Base-by-base conservation (phyloP, 176 grass and related monocot species). In the Zizania latifolia region DNA sequence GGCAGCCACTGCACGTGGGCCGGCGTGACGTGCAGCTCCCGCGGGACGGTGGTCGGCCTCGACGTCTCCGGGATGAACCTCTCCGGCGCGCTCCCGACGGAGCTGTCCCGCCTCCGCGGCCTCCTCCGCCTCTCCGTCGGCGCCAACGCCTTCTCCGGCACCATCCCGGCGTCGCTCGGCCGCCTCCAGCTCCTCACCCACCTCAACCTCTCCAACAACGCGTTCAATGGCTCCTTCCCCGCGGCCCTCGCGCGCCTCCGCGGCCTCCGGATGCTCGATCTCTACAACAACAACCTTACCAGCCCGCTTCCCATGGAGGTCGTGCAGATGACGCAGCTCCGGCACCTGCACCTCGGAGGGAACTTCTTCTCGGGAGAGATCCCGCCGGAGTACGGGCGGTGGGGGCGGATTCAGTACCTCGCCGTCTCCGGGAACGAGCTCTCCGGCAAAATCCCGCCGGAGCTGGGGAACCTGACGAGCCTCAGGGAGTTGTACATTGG, bases 131-230 rank as follows among this genome's bases (percentile, higher is more conserved):
- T 96, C 44, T 71, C 85, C 54, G 78, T 82, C 81, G 89, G 65
- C 39, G 78, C 86, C 63, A 96, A 96, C 57, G 55, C 69, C 0
- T 26, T 96, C 30, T 76, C 70, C 0, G 93, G 93, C 1, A 66
- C 79, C 64, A 67, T 97, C 28, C 93, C 93, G 70, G 19, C 71
- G 10, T 70, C 77, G 17, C 69, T 97, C 31, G 75, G 64, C 33
- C 74, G 68, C 22, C 90, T 97, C 12, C 56, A 48, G 62, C 60
- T 55, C 29, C 90, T 97, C 74, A 37, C 72, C 73, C 56, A 89
- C 78, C 93, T 97, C 85, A 97, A 97, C 76, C 90, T 97, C 79
- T 93, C 90, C 67, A 88, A 88, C 71, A 97, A 97, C 88, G 61
- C 83, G 58, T 86, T 97, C 72, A 89, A 87, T 60, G 80, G 77